Base-by-base conservation (phyloP, 306 rosid species). In the Casuarina cunninghamiana region DNA sequence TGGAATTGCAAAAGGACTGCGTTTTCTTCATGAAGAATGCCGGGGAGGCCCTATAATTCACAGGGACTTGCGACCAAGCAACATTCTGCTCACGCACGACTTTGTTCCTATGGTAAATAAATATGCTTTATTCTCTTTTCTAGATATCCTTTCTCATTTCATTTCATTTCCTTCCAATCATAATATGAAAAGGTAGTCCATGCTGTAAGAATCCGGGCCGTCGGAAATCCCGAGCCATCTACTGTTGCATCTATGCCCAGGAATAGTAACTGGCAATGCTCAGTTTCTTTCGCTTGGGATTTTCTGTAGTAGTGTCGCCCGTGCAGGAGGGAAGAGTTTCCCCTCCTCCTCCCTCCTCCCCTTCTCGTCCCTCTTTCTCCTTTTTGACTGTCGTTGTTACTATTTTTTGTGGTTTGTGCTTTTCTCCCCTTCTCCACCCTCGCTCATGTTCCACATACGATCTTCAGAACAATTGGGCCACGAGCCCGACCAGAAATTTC, bases 41-140 rank as follows among this genome's bases (percentile, higher is more conserved):
- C 93, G 96, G 15, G 96, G 93, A 53, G 90, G 96, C 53, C 97
- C 97, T 80, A 84, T 93, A 65, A 87, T 93, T 86, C 98, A 93
- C 75, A 75, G 21, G 21, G 97, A 93, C 77, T 82, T 90, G 84
- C 84, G 96, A 73, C 97, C 98, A 44, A 87, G 96, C 93, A 93
- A 93, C 75, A 87, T 93, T 79, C 87, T 93, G 53, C 96, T 93
- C 66, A 93, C 98, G 7, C 98, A 91, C 43, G 93, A 91, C 62
- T 88, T 86, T 70, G 91, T 91, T 83, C 97, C 98, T 58, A 87
- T 91, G 97, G 98, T 93, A 84, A 83, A 68, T 65, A 61, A 13
- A 57, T 63, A 73, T 53, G 15, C 51, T 74, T 75, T 41, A 32
- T 69, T 26, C 73, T 46, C 62, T 16, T 39, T 44, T 13, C 16